phyloP scores from a whole-genome alignment of 164 flowering plant genomes.

The Aristolochia contorta region DNA sequence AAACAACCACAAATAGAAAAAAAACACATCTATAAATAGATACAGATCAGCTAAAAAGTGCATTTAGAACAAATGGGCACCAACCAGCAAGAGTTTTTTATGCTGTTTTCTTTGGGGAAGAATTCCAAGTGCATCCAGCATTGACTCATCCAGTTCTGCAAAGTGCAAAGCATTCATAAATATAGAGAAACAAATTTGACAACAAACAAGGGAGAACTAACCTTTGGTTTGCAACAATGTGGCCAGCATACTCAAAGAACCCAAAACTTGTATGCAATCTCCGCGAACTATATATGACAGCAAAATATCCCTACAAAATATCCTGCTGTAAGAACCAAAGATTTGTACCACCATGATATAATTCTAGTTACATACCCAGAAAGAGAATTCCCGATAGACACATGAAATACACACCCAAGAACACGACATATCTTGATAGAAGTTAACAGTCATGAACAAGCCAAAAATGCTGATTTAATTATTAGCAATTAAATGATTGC shows the following conservation, averaged over 20 bases:
- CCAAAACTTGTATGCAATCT: conserved; percentile 63
- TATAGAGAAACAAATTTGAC: neutral
- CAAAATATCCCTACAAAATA: conserved; percentile 52
- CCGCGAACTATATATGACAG: conserved; percentile 57
- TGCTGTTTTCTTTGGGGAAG: conserved; percentile 95
- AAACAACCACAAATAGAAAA: too few relatives aligned
- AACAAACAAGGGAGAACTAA: conserved; percentile 13
- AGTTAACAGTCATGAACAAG: too few relatives aligned
- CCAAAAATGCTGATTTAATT: too few relatives aligned
- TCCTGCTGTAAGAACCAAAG: neutral
- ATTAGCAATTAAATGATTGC: too few relatives aligned
- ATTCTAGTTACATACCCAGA: too few relatives aligned
- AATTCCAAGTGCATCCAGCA: conserved; percentile 95
- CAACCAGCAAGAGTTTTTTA: conserved; percentile 83
- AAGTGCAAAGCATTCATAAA: conserved; percentile 1
- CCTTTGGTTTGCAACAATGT: conserved; percentile 96
- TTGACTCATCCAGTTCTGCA: conserved; percentile 87
- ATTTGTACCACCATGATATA: too few relatives aligned
- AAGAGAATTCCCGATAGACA: too few relatives aligned
- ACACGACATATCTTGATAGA: too few relatives aligned
- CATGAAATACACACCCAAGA: neutral
- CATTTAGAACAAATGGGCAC: conserved; percentile 6
- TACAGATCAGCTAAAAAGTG: too few relatives aligned
- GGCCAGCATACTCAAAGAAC: conserved; percentile 73
- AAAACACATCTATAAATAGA: too few relatives aligned